Base-by-base conservation (phyloP, 2,329 filamentous ascomycete species). In the Microsporum ferrugineum region DNA sequence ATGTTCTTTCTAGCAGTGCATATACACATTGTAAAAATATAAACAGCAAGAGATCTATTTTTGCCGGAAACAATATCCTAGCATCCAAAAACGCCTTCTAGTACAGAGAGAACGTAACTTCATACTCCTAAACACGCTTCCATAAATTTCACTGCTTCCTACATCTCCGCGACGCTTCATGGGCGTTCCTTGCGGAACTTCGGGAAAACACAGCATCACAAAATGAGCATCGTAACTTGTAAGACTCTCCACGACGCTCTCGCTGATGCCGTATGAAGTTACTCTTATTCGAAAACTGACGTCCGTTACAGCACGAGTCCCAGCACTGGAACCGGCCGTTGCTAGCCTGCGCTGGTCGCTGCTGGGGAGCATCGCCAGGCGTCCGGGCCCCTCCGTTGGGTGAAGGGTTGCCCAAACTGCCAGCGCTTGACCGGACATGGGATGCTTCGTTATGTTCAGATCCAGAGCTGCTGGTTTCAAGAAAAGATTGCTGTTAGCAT, bases 281-380 rank as follows among this genome's bases (percentile, higher is more conserved):
- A 38, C 55, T 57, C 34, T 57, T 57, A 17, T 57, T 57, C 23
- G 55, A 57, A 29, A 57, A 57, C 12, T 57, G 31, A 39, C 55
- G 31, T 29, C 55, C 55, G 31, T 57, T 57, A 17, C 55, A 57
- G 17, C 55, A 57, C n/a, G 36, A 17, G 3, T 57, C 55, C 55
- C 55, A 57, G 55, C 55, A 57, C 31, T 29, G 17, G 55, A 57
- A 43, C 10, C 38, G 38, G 8, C 38, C 38, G 38, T 39, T 39
- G 38, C 14, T 39, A 12, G 38, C 8, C 3, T 10, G 5, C 38
- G 10, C 8, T 39, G 38, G 38, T 39, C 38, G 38, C 38, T 39
- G 34, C 10, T 36, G 38, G 38, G 14, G 10, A 12, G 38, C 10
- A 39, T 39, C 38, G 38, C 5, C 38, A 12, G 38, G 14, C 2